Conservation (phyloP, 2,329 filamentous ascomycete species). For the Clarireedia paspali region DNA sequence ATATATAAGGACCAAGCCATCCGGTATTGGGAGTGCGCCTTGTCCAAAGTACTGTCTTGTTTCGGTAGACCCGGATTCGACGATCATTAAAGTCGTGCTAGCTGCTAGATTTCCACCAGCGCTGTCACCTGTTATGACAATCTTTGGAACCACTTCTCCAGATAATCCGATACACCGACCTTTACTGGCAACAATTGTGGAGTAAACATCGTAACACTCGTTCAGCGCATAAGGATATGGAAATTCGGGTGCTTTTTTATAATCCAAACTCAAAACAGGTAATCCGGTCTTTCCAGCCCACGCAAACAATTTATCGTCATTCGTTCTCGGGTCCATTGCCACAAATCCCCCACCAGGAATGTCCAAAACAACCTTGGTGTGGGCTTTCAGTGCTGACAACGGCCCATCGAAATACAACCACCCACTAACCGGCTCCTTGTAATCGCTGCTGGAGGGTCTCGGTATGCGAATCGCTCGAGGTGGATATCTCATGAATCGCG, state of each 20-base stretch:
- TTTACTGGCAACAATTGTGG: slow-evolving; percentile 61
- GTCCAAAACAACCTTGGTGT: slow-evolving; percentile 76
- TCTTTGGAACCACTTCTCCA: slow-evolving; percentile 54
- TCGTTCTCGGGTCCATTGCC: slow-evolving; percentile 89
- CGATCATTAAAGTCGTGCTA: slow-evolving; percentile 78
- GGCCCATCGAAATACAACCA: slow-evolving; percentile 96
- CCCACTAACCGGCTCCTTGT: slow-evolving; percentile 71
- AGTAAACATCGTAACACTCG: slow-evolving; percentile 82
- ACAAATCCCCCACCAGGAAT: slow-evolving; percentile 93
- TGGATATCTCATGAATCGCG: slow-evolving; percentile 71
- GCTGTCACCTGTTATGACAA: slow-evolving; percentile 72
- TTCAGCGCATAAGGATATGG: slow-evolving; percentile 82
- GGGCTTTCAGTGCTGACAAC: slow-evolving; percentile 64
- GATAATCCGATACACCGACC: slow-evolving; percentile 71
- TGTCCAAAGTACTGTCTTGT: slow-evolving; percentile 48
- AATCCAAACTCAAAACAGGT: slow-evolving; percentile 88
- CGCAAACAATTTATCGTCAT: slow-evolving; percentile 86
- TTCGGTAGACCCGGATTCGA: slow-evolving; percentile 61
- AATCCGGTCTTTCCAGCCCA: slow-evolving; percentile 87
- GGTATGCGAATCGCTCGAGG: slow-evolving; percentile 80
- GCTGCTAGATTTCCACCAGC: slow-evolving; percentile 77
- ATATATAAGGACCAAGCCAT: slow-evolving; percentile 79
- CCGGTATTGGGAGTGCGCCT: slow-evolving; percentile 61
- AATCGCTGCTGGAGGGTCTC: slow-evolving; percentile 69
- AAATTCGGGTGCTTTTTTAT: slow-evolving; percentile 77